A percentile compares a stretch with the other conserved stretches of the same genome.
Conservation (phyloP, 1,139 yeast genomes). For the Candida sp. region DNA sequence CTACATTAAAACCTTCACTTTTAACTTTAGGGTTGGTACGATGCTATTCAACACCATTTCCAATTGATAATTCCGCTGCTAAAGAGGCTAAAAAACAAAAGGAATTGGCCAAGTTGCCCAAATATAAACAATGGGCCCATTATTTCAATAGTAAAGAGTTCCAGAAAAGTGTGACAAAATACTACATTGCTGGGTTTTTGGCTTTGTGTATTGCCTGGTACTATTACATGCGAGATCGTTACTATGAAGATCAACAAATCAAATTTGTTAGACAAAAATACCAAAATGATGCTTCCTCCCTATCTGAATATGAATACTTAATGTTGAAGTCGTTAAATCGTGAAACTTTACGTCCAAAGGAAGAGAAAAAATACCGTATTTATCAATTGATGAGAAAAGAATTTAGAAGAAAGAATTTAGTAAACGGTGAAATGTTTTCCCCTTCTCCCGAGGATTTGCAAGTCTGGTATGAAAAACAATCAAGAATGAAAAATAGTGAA, state of each 20-base stretch:
- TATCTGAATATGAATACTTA: conserved; percentile 61
- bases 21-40: conserved; percentile 10
- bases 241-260: conserved; percentile 62
- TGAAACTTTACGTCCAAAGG: conserved; percentile 54
- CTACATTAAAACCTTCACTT: background rate
- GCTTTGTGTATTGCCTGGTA: conserved; percentile 58
- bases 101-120: conserved; percentile 24
- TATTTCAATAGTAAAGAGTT: conserved; percentile 36
- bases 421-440: conserved; percentile 45
- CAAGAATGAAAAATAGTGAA: conserved; percentile 19
- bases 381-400: conserved; percentile 54
- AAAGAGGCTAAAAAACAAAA: conserved; percentile 22
- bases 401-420: conserved; percentile 43
- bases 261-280: conserved; percentile 42
- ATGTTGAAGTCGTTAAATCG: conserved; percentile 51
- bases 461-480: conserved; percentile 41
- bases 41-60: conserved; percentile 26
- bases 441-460: conserved; percentile 52
- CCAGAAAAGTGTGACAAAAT: conserved; percentile 37
- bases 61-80: conserved; percentile 18
- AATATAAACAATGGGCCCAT: conserved; percentile 38
- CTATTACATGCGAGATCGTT: conserved; percentile 65
- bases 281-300: conserved; percentile 30
- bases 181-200: conserved; percentile 56
- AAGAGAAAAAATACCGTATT: conserved; percentile 48